phyloP scores from a whole-genome alignment of 225 moss, liverwort and hornwort species.

The Anthoceros angustus region DNA sequence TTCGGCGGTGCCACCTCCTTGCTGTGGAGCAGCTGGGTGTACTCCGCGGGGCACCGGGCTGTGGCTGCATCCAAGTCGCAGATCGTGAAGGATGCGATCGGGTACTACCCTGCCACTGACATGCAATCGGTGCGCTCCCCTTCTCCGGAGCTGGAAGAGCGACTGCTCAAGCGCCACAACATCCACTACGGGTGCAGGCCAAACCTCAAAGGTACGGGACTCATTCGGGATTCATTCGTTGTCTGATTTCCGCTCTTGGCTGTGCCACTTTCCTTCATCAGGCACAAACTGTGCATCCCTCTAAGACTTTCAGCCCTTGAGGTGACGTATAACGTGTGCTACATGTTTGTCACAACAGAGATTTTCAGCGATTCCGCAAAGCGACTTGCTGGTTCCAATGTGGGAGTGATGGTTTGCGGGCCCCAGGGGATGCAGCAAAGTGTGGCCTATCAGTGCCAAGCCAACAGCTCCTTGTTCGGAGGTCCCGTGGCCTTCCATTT shows the following conservation, averaged over 20 bases:
- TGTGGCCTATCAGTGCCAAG: conserved; percentile 28
- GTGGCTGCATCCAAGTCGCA: neutral
- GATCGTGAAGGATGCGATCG: neutral
- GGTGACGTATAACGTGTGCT: too few species aligned
- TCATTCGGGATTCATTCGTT: too few species aligned
- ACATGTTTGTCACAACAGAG: conserved; percentile 12
- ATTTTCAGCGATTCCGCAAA: conserved; percentile 23
- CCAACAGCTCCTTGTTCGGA: conserved; percentile 9
- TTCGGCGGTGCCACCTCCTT: conserved; percentile 30
- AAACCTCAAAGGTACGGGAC: neutral
- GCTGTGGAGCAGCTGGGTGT: conserved; percentile 10
- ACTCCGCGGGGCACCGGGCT: conserved; percentile 6
- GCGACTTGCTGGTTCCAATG: conserved; percentile 16
- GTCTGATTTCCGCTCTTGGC: neutral
- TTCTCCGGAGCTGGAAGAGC: neutral
- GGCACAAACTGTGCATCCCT: neutral
- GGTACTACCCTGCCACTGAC: neutral
- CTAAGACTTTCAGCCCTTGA: neutral
- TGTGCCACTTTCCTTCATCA: neutral
- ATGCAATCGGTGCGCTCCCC: neutral
- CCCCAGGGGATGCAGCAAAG: conserved; percentile 17
- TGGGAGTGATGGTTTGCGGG: conserved; percentile 37
- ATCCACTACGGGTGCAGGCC: neutral
- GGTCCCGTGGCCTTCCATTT: conserved; percentile 27
- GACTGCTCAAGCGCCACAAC: neutral